Percentiles rank a stretch among this genome's conserved stretches.
Evolutionary conservation across 2,329 filamentous ascomycete genomes (phyloP).

Genomic region (Sclerotinia spermophila): DNA sequence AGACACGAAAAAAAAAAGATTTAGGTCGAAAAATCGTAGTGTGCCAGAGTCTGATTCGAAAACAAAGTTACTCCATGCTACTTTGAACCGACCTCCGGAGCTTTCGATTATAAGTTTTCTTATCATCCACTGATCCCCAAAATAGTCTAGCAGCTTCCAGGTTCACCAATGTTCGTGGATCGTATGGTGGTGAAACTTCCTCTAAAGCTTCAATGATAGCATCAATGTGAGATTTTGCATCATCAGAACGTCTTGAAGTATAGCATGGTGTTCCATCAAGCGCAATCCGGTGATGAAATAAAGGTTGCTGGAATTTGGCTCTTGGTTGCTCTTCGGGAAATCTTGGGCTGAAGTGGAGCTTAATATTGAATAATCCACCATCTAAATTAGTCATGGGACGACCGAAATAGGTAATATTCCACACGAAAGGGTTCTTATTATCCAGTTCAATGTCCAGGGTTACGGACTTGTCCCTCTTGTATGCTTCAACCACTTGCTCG

Average conservation of each 20-base stretch:
- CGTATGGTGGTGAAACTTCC: slow-evolving; percentile 82
- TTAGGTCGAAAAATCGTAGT: neutral
- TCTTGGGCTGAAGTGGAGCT: slow-evolving; percentile 71
- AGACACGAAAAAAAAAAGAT: neutral
- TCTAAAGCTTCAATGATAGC: slow-evolving; percentile 79
- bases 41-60: neutral
- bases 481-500: slow-evolving; percentile 72
- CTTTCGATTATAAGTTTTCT: slow-evolving; percentile 78
- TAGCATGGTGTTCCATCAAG: slow-evolving; percentile 81
- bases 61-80: slow-evolving; percentile 52
- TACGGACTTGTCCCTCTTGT: slow-evolving; percentile 65
- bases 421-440: slow-evolving; percentile 82
- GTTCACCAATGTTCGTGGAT: slow-evolving; percentile 83
- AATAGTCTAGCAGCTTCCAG: slow-evolving; percentile 81
- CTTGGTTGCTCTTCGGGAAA: slow-evolving; percentile 89
- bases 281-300: slow-evolving; percentile 88
- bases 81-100: slow-evolving; percentile 73
- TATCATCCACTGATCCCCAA: slow-evolving; percentile 77
- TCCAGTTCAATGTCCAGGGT: slow-evolving; percentile 74
- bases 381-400: slow-evolving; percentile 90
- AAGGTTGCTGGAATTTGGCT: slow-evolving; percentile 71
- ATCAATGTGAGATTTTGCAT: slow-evolving; percentile 78
- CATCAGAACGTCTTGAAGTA: slow-evolving; percentile 65
- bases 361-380: slow-evolving; percentile 82
- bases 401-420: slow-evolving; percentile 86